Base-by-base conservation (phyloP, 306 rosid species). In the Cicer yamashitae region DNA sequence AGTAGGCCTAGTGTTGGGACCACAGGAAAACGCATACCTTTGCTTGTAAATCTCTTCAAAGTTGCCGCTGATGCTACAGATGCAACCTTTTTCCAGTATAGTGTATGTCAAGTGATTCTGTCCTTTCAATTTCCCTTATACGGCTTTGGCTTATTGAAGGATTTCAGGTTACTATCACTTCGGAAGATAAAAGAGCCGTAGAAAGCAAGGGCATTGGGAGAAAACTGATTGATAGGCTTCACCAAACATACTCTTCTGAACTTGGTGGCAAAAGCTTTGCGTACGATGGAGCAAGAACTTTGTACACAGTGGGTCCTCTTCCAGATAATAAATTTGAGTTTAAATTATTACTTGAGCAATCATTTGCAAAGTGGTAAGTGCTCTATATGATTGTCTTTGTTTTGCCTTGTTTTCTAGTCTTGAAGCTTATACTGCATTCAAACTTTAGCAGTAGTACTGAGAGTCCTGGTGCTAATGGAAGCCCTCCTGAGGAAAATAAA, bases 11-110 rank as follows among this genome's bases (percentile, higher is more conserved):
- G 87, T 48, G 44, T 78, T 80, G 97, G 98, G 46, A 85, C 81
- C 59, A 15, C 74, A 9, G 98, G 97, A 64, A 74, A 79, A 67
- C 59, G 2, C 50, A 78, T 90, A 57, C 41, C 81, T 48, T 83
- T 91, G 86, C 86, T 84, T 14, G 60, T 88, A 34, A 94, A 94
- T 77, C 90, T 88, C 84, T 94, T 89, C 51, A 81, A 82, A 81
- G 97, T 89, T 67, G 78, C 89, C 46, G 70, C 84, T 30, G 73
- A 60, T 57, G 82, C 56, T 73, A 86, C 88, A 3, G 92, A 94
- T 79, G 89, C 96, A 37, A 73, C 83, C 8, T 94, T 94, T 87
- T 91, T 82, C 82, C 98, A 91, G 84, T 94, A 94, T 68, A 85
- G 52, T 82, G 98, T 94, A 90, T 71, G 96, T 76, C 54, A 63